Evolutionary conservation across 2,329 filamentous ascomycete genomes (phyloP), one percentile per base, ranked within the genome.

Genomic region (Metarhizium rileyi): DNA sequence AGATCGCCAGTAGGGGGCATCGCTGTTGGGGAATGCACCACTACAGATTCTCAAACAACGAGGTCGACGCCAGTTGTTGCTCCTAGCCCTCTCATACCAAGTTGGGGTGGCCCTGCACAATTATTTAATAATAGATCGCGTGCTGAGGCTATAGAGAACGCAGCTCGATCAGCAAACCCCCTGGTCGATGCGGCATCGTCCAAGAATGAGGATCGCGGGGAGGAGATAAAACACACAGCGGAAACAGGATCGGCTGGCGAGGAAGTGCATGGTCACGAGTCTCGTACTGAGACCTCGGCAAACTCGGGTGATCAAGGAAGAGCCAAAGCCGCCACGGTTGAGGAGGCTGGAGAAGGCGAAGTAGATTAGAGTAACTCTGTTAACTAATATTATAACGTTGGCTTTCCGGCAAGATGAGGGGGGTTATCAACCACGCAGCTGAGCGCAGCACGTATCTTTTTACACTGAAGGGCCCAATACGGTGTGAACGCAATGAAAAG

Each of bases 21-120:
- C 18, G 14, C 14, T 18, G 3, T 27, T n/a, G 14, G 20, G n/a
- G 46, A 47, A 7, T 43, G 44, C 41, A 12, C 28, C 36, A 9
- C 25, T 46, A 18, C 25, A 10, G 33, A 41, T 46, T 43, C 47
- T 36, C 18, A 49, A 47, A 20, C 46, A 49, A 22, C 47, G 54
- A 20, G 65, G 9, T 50, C 61, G 3, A 56, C 62, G 6, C 52
- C 62, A 4, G 71, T 77, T 16, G 69, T 74, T 14, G 70, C 74
- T 4, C 74, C 75, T 2, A 74, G 70, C 22, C 73, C 74, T 16
- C 59, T 73, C 22, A 59, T 70, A 51, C 75, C 75, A 5, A 72
- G 70, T 50, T 79, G 76, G 76, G 73, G 73, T 44, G 72, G 73
- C 14, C 62, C 71, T 2, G 67, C 72, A 16, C 76, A 77, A 56